Percentiles rank a stretch among this genome's conserved stretches.
These are phyloP conservation scores for Candida rishiriensis DNA, from an alignment of 805 yeast genomes.

Conservation along the genomic window DNA sequence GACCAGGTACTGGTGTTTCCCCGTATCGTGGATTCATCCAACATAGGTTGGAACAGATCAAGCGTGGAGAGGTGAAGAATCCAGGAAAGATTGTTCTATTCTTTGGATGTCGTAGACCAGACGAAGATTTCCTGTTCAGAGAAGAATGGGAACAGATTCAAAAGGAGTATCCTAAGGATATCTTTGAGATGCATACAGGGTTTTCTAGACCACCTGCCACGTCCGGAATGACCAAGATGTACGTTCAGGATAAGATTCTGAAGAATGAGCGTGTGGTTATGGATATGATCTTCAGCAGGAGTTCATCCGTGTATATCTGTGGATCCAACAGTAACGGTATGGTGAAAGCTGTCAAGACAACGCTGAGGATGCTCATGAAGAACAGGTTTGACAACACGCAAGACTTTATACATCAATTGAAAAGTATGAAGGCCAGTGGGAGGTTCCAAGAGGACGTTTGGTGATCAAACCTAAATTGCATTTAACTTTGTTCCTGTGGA, in stretches of 20 bases:
- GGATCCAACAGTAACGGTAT: conserved; percentile 81
- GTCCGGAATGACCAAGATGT: conserved; percentile 42
- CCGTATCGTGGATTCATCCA: conserved; percentile 91
- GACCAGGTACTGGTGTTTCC: conserved; percentile 97
- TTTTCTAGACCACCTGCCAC: conserved; percentile 61
- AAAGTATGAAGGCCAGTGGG: conserved; percentile 71
- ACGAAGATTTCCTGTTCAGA: conserved; percentile 70
- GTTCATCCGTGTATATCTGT: conserved; percentile 87
- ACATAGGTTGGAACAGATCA: conserved; percentile 49
- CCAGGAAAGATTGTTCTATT: conserved; percentile 64
- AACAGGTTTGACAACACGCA: too few species aligned
- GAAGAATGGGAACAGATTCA: conserved; percentile 78
- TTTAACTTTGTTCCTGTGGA: too few species aligned
- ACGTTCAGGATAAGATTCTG: conserved; percentile 75
- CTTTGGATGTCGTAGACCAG: conserved; percentile 74
- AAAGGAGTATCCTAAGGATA: conserved; percentile 39
- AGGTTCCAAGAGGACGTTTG: conserved; percentile 95
- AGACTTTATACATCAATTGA: conserved; percentile 34
- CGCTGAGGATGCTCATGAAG: conserved; percentile 48
- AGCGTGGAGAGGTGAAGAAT: conserved; percentile 33
- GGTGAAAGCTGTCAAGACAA: conserved; percentile 83
- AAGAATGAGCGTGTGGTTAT: conserved; percentile 46
- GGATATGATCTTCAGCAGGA: conserved; percentile 42
- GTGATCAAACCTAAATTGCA: conserved; percentile 37
- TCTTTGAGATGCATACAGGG: conserved; percentile 67